Conservation (phyloP, 73 alveolate genomes). For the Tetrahymena borealis region DNA sequence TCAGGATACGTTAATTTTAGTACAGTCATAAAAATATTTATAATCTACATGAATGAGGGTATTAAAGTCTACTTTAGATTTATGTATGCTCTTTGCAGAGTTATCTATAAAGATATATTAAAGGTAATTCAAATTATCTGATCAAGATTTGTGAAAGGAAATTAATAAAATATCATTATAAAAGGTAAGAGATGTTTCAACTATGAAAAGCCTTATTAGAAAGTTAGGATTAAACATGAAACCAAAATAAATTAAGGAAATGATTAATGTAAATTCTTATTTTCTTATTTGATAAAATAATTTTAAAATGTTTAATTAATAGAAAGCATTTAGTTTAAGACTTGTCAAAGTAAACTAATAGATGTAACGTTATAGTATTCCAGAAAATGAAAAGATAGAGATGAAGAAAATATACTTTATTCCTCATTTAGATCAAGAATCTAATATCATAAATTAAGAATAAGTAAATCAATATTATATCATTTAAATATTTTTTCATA, state of each 20-base stretch:
- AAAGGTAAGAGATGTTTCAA: neutral
- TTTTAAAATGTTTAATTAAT: neutral
- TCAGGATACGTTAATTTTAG: conserved; percentile 24
- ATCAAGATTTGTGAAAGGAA: neutral
- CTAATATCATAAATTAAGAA: conserved; percentile 18
- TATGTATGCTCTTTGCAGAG: conserved; percentile 20
- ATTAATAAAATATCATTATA: neutral
- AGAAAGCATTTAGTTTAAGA: neutral
- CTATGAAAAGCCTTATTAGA: conserved; percentile 20
- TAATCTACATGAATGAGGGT: conserved; percentile 37
- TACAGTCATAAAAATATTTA: conserved; percentile 13
- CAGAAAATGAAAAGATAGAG: neutral
- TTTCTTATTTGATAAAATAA: neutral
- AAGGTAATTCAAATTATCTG: neutral
- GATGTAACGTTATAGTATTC: neutral
- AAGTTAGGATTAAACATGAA: conserved; percentile 5
- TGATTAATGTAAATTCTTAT: neutral
- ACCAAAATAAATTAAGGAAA: neutral
- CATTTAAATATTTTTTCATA: neutral
- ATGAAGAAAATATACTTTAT: conserved; percentile 17
- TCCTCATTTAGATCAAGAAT: conserved; percentile 20
- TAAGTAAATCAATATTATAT: neutral
- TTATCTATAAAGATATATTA: neutral
- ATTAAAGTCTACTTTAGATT: conserved; percentile 37
- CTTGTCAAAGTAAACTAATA: neutral